Conservation (phyloP, 23 red algal species). For the Gracilaria gracilis region DNA sequence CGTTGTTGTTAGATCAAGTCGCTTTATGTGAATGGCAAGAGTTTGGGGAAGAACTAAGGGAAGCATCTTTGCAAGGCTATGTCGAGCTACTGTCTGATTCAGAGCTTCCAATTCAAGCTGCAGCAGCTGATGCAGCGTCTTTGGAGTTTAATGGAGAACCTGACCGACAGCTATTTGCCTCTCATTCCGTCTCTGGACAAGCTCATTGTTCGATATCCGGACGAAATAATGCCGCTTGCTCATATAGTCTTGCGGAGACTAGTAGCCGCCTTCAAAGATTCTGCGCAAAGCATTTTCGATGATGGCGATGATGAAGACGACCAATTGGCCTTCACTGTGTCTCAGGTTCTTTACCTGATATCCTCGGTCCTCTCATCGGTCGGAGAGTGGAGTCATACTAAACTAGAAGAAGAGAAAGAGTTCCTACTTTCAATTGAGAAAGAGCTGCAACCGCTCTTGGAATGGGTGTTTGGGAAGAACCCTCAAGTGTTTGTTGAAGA, state of each 20-base stretch:
- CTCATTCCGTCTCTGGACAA: conserved; percentile 75
- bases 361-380: conserved; percentile 59
- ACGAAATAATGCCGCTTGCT: conserved; percentile 77
- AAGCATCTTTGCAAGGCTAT: conserved; percentile 54
- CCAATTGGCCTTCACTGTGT: conserved; percentile 64
- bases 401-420: conserved; percentile 31
- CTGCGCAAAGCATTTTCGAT: conserved; percentile 37
- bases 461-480: conserved; percentile 78
- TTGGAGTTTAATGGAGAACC: conserved; percentile 72
- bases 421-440: conserved; percentile 40
- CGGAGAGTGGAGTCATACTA: conserved; percentile 46
- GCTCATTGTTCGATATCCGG: conserved; percentile 75
- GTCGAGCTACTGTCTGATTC: conserved; percentile 70
- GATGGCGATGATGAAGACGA: conserved; percentile 83
- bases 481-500: conserved; percentile 89
- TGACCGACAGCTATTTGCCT: conserved; percentile 72
- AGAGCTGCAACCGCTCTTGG: conserved; percentile 71
- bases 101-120: conserved; percentile 76
- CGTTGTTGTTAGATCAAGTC: conserved; percentile 38
- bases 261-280: conserved; percentile 63
- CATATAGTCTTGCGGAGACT: conserved; percentile 52
- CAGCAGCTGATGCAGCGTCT: conserved; percentile 72
- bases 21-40: conserved; percentile 67
- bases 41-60: conserved; percentile 24
- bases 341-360: conserved; percentile 77